Base-by-base conservation (phyloP, 805 yeast genomes). In the Sugiyamaella valdiviana region DNA sequence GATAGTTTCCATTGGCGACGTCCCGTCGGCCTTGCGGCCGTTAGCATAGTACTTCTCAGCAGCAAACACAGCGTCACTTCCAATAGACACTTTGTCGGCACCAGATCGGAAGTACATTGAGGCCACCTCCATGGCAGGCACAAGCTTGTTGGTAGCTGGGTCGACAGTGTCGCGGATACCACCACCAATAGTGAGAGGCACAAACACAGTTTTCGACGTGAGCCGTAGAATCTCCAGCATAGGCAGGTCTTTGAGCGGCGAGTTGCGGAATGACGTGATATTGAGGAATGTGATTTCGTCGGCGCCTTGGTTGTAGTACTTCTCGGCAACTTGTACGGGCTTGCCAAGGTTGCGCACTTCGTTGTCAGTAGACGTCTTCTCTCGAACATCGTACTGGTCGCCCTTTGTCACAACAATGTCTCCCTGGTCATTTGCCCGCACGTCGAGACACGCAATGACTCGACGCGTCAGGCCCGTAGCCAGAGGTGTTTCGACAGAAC, bases 371-470 rank as follows among this genome's bases (percentile, higher is more conserved):
- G 66, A 63, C 10, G 68, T 61, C 58, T 82, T 82, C 61, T 90
- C 97, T 56, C 99, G 79, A 1, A 93, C 99, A 66, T 93, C 96
- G 64, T 93, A 93, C 66, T 93, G 99, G 62, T 93, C 99, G 49
- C 99, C 99, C 67, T 93, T 93, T 0, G 99, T 93, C 22, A 93
- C 99, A 1, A 93, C 99, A 57, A 93, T 75, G 63, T 93, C 99
- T 26, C 99, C 99, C 36, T 72, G 73, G 61, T 93, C 99, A 63
- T 93, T 93, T 5, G 95, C 75, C 59, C 99, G 80, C n/a, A 93
- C 99, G 63, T 93, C 99, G 39, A 93, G 68, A 66, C 99, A 93
- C 0, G 99, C 99, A 68, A 93, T 89, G 19, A 95, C 79, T 67
- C 99, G 81, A 64, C 91, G 78, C 1, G 97, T 83, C 23, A 93